Conservation (phyloP, 1,139 yeast species). For the Sugiyamaella grinbergsii region DNA sequence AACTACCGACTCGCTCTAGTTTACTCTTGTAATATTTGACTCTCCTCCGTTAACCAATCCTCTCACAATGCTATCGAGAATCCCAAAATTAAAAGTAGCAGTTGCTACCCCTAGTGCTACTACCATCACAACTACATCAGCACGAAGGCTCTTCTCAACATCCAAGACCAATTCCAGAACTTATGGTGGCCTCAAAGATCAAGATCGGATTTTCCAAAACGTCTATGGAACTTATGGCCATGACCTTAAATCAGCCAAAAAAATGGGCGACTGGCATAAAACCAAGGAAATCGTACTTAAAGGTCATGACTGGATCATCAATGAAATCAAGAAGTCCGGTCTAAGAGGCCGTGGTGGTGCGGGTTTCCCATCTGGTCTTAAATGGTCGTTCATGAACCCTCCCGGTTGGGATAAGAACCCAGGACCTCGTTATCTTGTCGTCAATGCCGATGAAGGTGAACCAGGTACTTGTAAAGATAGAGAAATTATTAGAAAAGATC, state of each 20-base stretch:
- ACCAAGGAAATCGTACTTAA: slow-evolving; percentile 79
- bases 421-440: slow-evolving; percentile 84
- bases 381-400: slow-evolving; percentile 93
- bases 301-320: slow-evolving; percentile 87
- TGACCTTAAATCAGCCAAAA: slow-evolving; percentile 70
- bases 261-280: slow-evolving; percentile 89
- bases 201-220: slow-evolving; percentile 84
- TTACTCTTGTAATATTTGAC: no score
- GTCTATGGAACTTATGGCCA: slow-evolving; percentile 72
- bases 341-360: slow-evolving; percentile 93
- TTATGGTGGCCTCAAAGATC: slow-evolving; percentile 78
- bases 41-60: no score
- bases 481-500: slow-evolving; percentile 86
- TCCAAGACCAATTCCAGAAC: slow-evolving; percentile 11
- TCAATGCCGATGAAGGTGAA: slow-evolving; percentile 92
- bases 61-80: no score
- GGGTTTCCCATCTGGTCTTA: slow-evolving; percentile 86
- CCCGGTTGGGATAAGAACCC: slow-evolving; percentile 89
- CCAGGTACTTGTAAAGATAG: slow-evolving; percentile 93
- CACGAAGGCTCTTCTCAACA: slow-evolving; percentile 9
- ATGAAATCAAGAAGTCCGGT: slow-evolving; percentile 81
- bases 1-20: no score
- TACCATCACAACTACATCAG: background rate
- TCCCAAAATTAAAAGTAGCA: slow-evolving; percentile 5
- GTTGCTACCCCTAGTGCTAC: background rate